These are phyloP conservation scores for Xylariales sp. DNA, from an alignment of 2,329 filamentous ascomycete genomes.

Conservation along the genomic window DNA sequence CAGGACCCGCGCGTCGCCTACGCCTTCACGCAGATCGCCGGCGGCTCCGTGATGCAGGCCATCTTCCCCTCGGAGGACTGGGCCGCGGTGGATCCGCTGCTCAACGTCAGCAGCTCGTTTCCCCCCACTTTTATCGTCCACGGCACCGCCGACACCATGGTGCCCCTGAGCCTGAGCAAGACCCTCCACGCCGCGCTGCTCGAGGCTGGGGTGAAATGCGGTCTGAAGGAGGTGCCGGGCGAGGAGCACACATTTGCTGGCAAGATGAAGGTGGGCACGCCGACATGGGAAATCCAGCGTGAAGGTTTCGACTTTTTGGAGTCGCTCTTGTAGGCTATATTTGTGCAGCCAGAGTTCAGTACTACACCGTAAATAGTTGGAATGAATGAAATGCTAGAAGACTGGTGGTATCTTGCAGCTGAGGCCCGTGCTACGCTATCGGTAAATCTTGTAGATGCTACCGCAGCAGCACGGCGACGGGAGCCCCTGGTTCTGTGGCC, in stretches of 20 bases:
- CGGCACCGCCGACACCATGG: constrained; percentile 32
- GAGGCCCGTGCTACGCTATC: too few relatives aligned
- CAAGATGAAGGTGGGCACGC: constrained; percentile 33
- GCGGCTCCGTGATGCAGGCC: constrained; percentile 30
- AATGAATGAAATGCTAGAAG: neutral
- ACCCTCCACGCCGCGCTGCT: constrained; percentile 20
- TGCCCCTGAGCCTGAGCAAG: constrained; percentile 29
- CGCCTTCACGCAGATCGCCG: constrained; percentile 34
- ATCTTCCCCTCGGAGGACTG: constrained; percentile 21
- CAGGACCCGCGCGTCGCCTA: constrained; percentile 31
- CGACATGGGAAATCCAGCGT: constrained; percentile 28
- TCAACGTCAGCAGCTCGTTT: constrained; percentile 24
- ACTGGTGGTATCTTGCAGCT: neutral
- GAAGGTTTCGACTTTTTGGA: constrained; percentile 37
- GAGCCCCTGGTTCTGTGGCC: too few relatives aligned
- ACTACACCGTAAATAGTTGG: too few relatives aligned
- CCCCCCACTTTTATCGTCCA: constrained; percentile 38
- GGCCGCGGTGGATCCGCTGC: constrained; percentile 27
- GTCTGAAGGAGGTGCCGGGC: constrained; percentile 29
- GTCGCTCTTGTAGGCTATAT: too few relatives aligned
- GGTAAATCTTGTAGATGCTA: too few relatives aligned
- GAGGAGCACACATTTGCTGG: constrained; percentile 39
- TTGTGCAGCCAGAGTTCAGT: too few relatives aligned
- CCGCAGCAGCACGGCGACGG: too few relatives aligned
- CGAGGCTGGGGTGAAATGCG: constrained; percentile 25